Evolutionary conservation across 306 rosid species (phyloP).

Genomic region (Arachis stenosperma): DNA sequence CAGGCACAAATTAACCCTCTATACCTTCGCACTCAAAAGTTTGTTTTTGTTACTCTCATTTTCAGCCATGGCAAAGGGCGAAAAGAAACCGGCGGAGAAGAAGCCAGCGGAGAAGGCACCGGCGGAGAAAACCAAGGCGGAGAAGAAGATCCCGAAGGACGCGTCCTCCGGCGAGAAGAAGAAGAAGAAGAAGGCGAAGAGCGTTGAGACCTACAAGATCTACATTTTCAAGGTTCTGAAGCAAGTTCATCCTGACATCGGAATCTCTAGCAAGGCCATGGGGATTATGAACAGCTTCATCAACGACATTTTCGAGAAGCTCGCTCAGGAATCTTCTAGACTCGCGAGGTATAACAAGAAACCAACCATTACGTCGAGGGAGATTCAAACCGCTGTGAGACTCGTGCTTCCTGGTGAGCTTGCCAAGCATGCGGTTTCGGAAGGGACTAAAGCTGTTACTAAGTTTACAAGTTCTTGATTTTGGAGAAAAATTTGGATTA

Average conservation of each 20-base stretch:
- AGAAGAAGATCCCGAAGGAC: slow-evolving; percentile 52
- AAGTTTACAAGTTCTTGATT: slow-evolving; percentile 48
- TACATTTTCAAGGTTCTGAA: slow-evolving; percentile 56
- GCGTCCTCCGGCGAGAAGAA: slow-evolving; percentile 13
- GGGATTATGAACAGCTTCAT: slow-evolving; percentile 58
- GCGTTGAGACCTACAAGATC: slow-evolving; percentile 48
- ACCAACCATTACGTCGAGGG: slow-evolving; percentile 51
- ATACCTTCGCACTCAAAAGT: neutral
- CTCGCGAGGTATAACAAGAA: slow-evolving; percentile 51
- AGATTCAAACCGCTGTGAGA: slow-evolving; percentile 55
- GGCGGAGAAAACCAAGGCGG: slow-evolving; percentile 43
- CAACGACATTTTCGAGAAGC: slow-evolving; percentile 54
- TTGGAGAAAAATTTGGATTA: neutral
- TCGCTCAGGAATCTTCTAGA: slow-evolving; percentile 47
- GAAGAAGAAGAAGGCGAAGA: slow-evolving; percentile 46
- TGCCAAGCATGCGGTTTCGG: slow-evolving; percentile 55
- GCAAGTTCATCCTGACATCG: slow-evolving; percentile 62
- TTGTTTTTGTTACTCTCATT: neutral
- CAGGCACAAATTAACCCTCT: too few relatives aligned
- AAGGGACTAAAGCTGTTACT: slow-evolving; percentile 58
- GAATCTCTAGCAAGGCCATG: slow-evolving; percentile 57
- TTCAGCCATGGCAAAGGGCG: slow-evolving; percentile 47
- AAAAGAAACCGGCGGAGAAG: slow-evolving; percentile 57
- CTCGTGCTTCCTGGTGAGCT: slow-evolving; percentile 54
- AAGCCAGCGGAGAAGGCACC: slow-evolving; percentile 45